A percentile compares a stretch with the other conserved stretches of the same genome.
phyloP scores from a whole-genome alignment of 2,329 filamentous ascomycete genomes.

The Akanthomyces uredinophilus region DNA sequence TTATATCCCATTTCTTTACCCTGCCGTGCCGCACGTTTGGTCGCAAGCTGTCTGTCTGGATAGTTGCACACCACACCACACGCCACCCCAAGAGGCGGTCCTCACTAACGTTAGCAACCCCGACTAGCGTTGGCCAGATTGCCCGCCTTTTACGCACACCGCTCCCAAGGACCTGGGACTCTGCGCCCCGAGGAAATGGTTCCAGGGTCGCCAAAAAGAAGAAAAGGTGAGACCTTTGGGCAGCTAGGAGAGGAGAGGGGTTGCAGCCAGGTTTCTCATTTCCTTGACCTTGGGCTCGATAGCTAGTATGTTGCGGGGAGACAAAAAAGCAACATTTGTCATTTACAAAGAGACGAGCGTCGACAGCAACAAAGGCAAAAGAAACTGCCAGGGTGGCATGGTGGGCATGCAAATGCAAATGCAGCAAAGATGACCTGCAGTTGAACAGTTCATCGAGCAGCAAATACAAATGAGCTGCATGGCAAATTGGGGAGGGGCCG shows the following conservation, averaged over 20 bases:
- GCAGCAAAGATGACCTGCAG: background rate
- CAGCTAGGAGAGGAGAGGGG: too few species aligned
- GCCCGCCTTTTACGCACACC: conserved; percentile 11
- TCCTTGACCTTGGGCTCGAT: too few species aligned
- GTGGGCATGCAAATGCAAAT: background rate
- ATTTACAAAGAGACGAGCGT: too few species aligned
- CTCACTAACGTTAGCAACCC: conserved; percentile 2
- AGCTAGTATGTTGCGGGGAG: too few species aligned
- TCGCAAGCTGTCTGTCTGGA: background rate
- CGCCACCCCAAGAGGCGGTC: background rate
- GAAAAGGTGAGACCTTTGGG: background rate
- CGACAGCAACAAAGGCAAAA: background rate
- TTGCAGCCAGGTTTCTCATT: background rate
- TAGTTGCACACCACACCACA: background rate
- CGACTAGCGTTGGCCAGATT: background rate
- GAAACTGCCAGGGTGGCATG: background rate
- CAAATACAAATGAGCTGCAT: conserved; percentile 3
- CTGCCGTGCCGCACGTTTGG: background rate
- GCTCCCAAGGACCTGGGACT: conserved; percentile 14
- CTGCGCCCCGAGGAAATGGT: background rate
- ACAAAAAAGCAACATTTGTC: too few species aligned
- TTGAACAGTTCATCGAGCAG: conserved; percentile 6
- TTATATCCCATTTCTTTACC: background rate
- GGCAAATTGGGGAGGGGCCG: background rate
- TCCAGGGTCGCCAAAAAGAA: background rate